Evolutionary conservation across 306 rosid genomes (phyloP), one percentile per base, ranked within the genome.

Genomic region (Pachyrhizus erosus): DNA sequence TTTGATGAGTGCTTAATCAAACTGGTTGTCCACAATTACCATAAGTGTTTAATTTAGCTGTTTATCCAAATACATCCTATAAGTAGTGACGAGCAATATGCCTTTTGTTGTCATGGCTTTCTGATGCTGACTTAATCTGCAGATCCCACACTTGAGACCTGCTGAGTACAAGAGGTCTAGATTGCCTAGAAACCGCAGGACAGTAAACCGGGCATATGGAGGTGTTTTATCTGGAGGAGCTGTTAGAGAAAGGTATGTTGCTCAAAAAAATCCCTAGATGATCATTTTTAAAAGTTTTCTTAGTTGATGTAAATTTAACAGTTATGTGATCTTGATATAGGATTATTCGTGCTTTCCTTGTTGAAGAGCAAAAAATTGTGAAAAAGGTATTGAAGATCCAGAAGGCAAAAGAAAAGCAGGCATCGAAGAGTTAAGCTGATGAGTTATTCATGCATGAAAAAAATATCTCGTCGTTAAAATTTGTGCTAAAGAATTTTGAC

Each of bases 331-430:
- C 7, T 73, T 52, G 72, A 29, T 48, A 2, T 58, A 91, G 98
- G 90, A 91, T 94, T 58, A 90, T 94, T 51, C 91, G 97, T 13
- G 97, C 98, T 12, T 94, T 94, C 84, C 87, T 94, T 85, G 97
- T 94, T 14, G 98, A 94, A 75, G 98, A 94, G 84, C 98, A 94
- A 45, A 94, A 94, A 86, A 94, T 94, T 79, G 98, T 94, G 87
- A 94, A 94, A 46, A 94, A 94, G 87, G 98, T 94, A 18, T 86
- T 94, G 98, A 94, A 94, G 97, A 94, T 94, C 78, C 98, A 94
- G 78, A 91, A 91, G 89, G 87, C 94, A 40, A 94, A 94, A 83
- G 98, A 94, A 79, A 94, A 87, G 89, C 90, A 60, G 75, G 86
- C 98, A 18, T 33, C 84, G 1, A 93, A 85, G 90, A 85, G 77